These are phyloP conservation scores for Agrocybe chaxingu DNA, from an alignment of 768 basidiomycete species.

Conservation along the genomic window DNA sequence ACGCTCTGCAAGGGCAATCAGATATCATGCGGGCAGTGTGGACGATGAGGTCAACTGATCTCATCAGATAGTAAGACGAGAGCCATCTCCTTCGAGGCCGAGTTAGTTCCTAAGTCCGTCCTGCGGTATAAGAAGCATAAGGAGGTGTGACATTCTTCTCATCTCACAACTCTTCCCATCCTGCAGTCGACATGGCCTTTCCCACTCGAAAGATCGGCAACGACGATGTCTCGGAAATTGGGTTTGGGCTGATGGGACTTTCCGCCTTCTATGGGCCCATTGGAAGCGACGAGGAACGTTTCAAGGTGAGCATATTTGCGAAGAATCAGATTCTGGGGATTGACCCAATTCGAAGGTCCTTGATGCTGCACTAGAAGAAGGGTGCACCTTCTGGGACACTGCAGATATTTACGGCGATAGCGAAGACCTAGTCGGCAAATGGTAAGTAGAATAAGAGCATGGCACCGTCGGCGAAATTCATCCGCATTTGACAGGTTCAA, in stretches of 20 bases:
- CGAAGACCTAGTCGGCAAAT: conserved; percentile 42
- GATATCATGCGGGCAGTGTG: too few relatives aligned
- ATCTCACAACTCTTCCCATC: neutral
- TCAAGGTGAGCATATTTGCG: conserved; percentile 37
- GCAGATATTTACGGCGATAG: conserved; percentile 42
- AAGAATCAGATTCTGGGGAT: neutral
- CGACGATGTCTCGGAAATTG: conserved; percentile 43
- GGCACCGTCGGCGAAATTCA: too few relatives aligned
- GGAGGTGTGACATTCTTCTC: neutral
- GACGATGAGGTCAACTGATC: too few relatives aligned
- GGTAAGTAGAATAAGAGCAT: conserved; percentile 17
- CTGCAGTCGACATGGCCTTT: conserved; percentile 4
- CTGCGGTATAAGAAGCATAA: too few relatives aligned
- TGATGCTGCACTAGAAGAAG: conserved; percentile 38
- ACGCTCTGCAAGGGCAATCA: too few relatives aligned
- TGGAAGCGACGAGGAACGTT: conserved; percentile 50
- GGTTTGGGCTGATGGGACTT: conserved; percentile 59
- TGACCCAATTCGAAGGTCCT: conserved; percentile 25
- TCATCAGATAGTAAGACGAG: too few relatives aligned
- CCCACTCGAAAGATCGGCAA: conserved; percentile 36
- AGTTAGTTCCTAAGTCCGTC: too few relatives aligned
- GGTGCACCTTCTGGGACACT: conserved; percentile 46
- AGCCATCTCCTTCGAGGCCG: too few relatives aligned
- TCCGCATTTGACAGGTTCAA: too few relatives aligned
- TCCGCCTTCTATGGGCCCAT: conserved; percentile 39